Evolutionary conservation across 768 basidiomycete genomes (phyloP), one percentile per base, ranked within the genome.

Genomic region (Amanita pseudoporphyria): DNA sequence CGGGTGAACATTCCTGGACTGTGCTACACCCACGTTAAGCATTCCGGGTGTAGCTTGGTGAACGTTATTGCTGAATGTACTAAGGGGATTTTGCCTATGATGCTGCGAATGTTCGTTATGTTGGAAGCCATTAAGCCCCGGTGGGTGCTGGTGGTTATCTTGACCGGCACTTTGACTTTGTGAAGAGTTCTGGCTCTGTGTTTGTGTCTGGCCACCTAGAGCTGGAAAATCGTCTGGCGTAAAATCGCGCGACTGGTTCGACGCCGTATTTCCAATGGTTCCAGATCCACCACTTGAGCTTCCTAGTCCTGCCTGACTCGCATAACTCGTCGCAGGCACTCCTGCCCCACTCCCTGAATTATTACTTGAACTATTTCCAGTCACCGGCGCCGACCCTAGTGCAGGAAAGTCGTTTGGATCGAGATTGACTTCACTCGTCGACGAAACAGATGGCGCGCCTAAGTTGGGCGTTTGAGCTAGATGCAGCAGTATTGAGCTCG

Each of bases 191-290:
- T 68, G 69, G 37, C 56, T 60, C 59, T 67, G 66, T 51, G 70
- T 51, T 54, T 74, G 71, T 51, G 71, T 66, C 56, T 77, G 81
- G 46, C 82, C 84, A 9, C 88, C 84, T 22, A 93, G 70, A 14
- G 90, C 90, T 45, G 90, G 90, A 62, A 93, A 92, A 68, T 93
- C 90, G 56, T 91, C 88, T 35, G 83, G 79, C n/a, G 84, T 85
- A 53, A 92, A 87, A 62, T 84, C 82, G 59, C 82, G 71, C 50
- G 76, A 65, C 56, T 76, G 73, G 53, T 61, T 65, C 42, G 64
- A 59, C 39, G 42, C 50, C 45, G 19, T 41, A 48, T 36, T 32
- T 48, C 64, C 61, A 44, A 66, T 64, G 33, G 62, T 67, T 54
- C 65, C 62, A 37, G 66, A 58, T 30, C 71, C 71, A 24, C 64